Evolutionary conservation across 2,329 filamentous ascomycete species (phyloP), one percentile per base, ranked within the genome.

Genomic region (Fusarium sp.): DNA sequence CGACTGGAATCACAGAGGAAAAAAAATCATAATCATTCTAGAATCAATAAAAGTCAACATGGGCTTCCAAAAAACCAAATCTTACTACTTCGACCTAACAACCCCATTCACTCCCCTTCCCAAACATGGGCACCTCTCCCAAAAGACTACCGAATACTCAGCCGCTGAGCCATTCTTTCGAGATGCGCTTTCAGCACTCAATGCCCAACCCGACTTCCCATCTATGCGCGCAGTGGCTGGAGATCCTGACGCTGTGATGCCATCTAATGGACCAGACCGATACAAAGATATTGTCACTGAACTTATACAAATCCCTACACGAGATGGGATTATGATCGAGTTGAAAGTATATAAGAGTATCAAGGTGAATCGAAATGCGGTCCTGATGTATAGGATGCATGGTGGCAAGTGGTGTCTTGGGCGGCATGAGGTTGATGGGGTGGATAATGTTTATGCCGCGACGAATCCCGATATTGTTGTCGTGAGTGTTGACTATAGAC

Each of bases 301-400:
- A 25, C 22, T 73, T 12, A 48, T 73, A 11, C 15, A 62, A 0
- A 65, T 75, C 4, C 45, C 62, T 25, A 55, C 69, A 8, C 65
- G 74, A 0, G 74, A 75, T 44, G 72, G 74, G 0, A 32, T 25
- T 3, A 16, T 45, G 34, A 27, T 75, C 5, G 72, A 74, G 45
- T 52, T 75, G 7, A 72, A 73, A 32, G 29, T 75, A 0, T 75
- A 75, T 27, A 71, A 55, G 24, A 70, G 69, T 0, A 57, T 27
- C 0, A 62, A 64, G 6, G 64, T 66, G 2, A 34, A 45, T 0
- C 20, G 22, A 1, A 44, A 70, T 29, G 74, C 73, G 7, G 56
- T 65, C 18, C 24, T 76, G 3, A 74, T 75, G 71, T 67, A 71
- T 32, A 61, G 68, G 5, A 75, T 76, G 59, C 74, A 76, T 11